These are phyloP conservation scores for Dactylellina leptospora DNA, from an alignment of 2,329 filamentous ascomycete genomes.

Conservation along the genomic window DNA sequence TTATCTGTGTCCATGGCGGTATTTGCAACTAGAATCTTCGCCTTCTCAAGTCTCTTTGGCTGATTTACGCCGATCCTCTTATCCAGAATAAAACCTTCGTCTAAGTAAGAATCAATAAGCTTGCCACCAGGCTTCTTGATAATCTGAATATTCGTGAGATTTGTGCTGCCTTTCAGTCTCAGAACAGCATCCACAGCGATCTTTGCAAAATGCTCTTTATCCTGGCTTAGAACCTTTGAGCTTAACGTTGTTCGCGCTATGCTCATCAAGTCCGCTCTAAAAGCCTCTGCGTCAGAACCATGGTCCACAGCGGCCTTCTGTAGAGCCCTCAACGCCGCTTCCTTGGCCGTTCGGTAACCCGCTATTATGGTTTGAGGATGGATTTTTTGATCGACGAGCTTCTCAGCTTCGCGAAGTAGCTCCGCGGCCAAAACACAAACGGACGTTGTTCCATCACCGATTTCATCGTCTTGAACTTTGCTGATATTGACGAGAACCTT, in stretches of 20 bases:
- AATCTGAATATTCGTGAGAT: slow-evolving; percentile 97
- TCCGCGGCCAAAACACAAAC: slow-evolving; percentile 95
- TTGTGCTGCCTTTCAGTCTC: slow-evolving; percentile 85
- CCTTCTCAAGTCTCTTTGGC: slow-evolving; percentile 95
- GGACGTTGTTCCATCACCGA: slow-evolving; percentile 97
- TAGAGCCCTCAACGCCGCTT: slow-evolving; percentile 83
- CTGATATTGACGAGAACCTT: slow-evolving; percentile 99
- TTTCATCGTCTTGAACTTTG: slow-evolving; percentile 98
- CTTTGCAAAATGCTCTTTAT: slow-evolving; percentile 88
- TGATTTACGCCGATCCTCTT: slow-evolving; percentile 99
- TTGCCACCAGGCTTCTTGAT: slow-evolving; percentile 99
- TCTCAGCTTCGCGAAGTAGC: slow-evolving; percentile 93
- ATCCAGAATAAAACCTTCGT: slow-evolving; percentile 97
- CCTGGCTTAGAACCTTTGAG: slow-evolving; percentile 95
- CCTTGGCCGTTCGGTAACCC: slow-evolving; percentile 95
- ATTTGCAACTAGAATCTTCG: slow-evolving; percentile 97
- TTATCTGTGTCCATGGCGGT: slow-evolving; percentile 99
- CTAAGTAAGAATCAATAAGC: slow-evolving; percentile 94
- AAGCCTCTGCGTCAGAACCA: slow-evolving; percentile 81
- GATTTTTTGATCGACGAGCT: slow-evolving; percentile 97
- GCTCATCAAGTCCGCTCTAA: slow-evolving; percentile 85
- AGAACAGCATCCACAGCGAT: slow-evolving; percentile 91
- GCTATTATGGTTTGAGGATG: slow-evolving; percentile 99
- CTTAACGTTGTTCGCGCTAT: slow-evolving; percentile 96
- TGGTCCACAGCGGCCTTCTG: slow-evolving; percentile 88